Conservation (phyloP, 169 alveolate species). For the Besnoitia besnoiti region DNA sequence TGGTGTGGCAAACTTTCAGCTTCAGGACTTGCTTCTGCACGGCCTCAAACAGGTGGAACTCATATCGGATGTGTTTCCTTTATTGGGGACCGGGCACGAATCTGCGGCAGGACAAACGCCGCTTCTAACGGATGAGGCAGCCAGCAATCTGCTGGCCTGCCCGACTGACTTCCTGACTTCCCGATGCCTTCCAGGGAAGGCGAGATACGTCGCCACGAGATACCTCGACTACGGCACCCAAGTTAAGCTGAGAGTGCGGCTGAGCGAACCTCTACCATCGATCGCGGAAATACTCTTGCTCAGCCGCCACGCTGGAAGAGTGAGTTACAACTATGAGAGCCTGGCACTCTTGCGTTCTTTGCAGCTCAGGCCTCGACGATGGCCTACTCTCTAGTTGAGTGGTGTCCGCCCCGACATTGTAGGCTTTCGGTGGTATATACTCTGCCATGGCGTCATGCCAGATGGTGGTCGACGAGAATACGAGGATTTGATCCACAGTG, state of each 20-base stretch:
- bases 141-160: background rate
- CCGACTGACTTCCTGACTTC: background rate
- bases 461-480: too few species aligned
- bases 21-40: background rate
- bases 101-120: background rate
- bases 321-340: too few species aligned
- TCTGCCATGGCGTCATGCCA: too few species aligned
- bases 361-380: too few species aligned
- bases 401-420: too few species aligned
- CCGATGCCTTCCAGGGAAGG: background rate
- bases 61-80: background rate
- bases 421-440: too few species aligned
- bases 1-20: background rate
- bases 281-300: background rate
- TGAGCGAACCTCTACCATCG: background rate
- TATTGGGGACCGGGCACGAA: background rate
- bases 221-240: slow-evolving; percentile 37
- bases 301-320: too few species aligned
- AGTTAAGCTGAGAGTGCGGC: background rate
- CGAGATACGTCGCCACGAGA: background rate
- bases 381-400: too few species aligned
- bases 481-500: too few species aligned
- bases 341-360: too few species aligned
- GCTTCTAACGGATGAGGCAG: background rate
- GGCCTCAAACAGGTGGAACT: background rate